phyloP scores from a whole-genome alignment of 164 flowering plant genomes.

The Sedum album region DNA sequence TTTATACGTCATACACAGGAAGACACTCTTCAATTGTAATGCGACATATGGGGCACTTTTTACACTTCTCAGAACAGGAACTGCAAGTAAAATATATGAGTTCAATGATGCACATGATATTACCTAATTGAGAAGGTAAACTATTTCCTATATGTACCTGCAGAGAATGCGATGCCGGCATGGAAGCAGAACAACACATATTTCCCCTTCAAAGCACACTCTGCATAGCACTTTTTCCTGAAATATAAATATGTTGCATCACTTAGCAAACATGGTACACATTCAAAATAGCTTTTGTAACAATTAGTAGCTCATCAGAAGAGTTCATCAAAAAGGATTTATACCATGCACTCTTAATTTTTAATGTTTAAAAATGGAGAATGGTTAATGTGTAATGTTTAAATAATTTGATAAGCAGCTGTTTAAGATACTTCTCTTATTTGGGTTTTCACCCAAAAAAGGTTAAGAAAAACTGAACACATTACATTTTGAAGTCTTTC shows the following conservation, averaged over 20 bases:
- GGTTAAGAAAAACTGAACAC: constrained; percentile 19
- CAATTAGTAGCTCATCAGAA: neutral
- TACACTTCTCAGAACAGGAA: too few species aligned
- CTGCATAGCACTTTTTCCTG: too few species aligned
- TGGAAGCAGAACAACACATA: too few species aligned
- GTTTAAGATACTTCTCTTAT: too few species aligned
- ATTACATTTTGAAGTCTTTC: too few species aligned
- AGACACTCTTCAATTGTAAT: constrained; percentile 61
- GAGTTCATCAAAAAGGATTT: neutral
- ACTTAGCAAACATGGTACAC: neutral
- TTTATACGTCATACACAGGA: constrained; percentile 82
- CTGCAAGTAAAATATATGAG: constrained; percentile 35
- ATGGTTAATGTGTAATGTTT: neutral
- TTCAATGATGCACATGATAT: neutral
- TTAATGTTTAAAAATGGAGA: neutral
- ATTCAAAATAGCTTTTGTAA: neutral
- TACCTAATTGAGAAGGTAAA: neutral
- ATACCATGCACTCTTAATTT: neutral
- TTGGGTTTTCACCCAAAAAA: neutral
- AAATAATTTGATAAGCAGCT: neutral
- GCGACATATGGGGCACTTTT: constrained; percentile 87
- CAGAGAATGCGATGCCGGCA: constrained; percentile 89
- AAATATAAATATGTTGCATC: neutral
- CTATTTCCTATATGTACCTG: constrained; percentile 38
- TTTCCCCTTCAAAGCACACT: too few species aligned